phyloP scores from a whole-genome alignment of 768 basidiomycete genomes.

The Panus rudis region DNA sequence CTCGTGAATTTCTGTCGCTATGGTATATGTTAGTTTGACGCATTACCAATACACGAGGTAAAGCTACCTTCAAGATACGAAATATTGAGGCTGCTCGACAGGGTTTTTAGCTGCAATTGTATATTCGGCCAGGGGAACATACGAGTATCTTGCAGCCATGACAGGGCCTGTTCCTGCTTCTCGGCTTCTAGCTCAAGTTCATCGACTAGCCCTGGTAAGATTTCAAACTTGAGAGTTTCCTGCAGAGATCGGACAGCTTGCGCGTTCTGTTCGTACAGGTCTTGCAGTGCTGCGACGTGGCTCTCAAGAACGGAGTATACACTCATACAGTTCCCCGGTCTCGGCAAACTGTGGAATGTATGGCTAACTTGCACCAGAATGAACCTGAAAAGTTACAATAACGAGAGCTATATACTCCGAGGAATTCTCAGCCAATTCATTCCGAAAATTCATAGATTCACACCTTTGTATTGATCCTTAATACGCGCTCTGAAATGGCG shows the following conservation, averaged over 20 bases:
- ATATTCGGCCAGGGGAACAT: conserved; percentile 20
- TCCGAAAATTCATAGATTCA: too few species aligned
- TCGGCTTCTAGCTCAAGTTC: conserved; percentile 47
- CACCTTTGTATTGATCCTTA: too few species aligned
- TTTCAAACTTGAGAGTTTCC: conserved; percentile 43
- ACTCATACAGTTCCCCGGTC: too few species aligned
- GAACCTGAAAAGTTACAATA: too few species aligned
- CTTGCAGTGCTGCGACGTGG: conserved; percentile 39
- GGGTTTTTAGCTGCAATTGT: neutral
- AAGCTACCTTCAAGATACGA: conserved; percentile 46
- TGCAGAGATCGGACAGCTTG: conserved; percentile 42
- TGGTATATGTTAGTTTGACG: conserved; percentile 8
- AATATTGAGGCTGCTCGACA: conserved; percentile 24
- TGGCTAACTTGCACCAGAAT: too few species aligned
- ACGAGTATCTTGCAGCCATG: conserved; percentile 67
- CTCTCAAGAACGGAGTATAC: conserved; percentile 7
- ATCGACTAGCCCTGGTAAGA: conserved; percentile 52
- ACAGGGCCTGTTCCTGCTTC: conserved; percentile 43
- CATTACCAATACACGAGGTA: neutral
- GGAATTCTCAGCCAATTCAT: too few species aligned
- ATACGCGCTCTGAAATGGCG: too few species aligned
- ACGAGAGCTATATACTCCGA: too few species aligned
- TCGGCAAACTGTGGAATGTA: too few species aligned
- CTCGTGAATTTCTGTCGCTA: conserved; percentile 64
- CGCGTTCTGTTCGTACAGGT: conserved; percentile 44